Conservation (phyloP, 768 basidiomycete species). For the Phaeolepiota aurea region DNA sequence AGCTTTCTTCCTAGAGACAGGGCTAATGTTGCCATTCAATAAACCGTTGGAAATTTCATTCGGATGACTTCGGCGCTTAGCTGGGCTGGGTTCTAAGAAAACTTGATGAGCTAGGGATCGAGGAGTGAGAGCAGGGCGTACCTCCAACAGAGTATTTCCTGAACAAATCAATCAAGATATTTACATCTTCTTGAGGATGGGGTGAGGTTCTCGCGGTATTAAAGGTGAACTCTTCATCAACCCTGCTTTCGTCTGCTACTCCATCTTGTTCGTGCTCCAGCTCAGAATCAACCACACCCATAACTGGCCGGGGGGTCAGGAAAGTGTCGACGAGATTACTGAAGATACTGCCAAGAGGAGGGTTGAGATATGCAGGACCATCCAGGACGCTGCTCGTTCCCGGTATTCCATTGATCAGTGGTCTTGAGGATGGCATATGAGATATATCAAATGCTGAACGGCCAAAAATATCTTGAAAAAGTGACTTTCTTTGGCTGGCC, state of each 20-base stretch:
- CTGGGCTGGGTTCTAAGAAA: background rate
- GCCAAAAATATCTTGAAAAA: slow-evolving; percentile 92
- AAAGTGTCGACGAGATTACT: slow-evolving; percentile 38
- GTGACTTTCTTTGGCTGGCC: slow-evolving; percentile 49
- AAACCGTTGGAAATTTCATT: slow-evolving; percentile 7
- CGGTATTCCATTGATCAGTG: slow-evolving; percentile 6
- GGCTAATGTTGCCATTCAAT: too few species aligned
- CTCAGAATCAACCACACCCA: slow-evolving; percentile 9
- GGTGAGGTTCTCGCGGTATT: slow-evolving; percentile 20
- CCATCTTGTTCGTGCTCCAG: slow-evolving; percentile 33
- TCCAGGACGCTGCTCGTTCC: slow-evolving; percentile 47
- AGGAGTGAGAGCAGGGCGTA: too few species aligned
- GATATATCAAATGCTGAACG: slow-evolving; percentile 54
- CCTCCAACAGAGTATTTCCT: slow-evolving; percentile 36
- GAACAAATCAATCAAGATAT: slow-evolving; percentile 57
- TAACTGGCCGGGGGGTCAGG: slow-evolving; percentile 17
- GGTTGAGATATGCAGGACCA: slow-evolving; percentile 68
- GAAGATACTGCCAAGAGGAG: slow-evolving; percentile 67
- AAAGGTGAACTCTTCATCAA: slow-evolving; percentile 9
- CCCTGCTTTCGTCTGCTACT: slow-evolving; percentile 33
- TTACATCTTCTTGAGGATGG: slow-evolving; percentile 50
- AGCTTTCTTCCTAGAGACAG: too few species aligned
- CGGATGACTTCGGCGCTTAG: background rate
- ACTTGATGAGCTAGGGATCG: too few species aligned
- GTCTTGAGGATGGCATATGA: background rate